These are phyloP conservation scores for Furcasterigmium furcatum DNA, from an alignment of 2,329 filamentous ascomycete genomes.

Conservation along the genomic window DNA sequence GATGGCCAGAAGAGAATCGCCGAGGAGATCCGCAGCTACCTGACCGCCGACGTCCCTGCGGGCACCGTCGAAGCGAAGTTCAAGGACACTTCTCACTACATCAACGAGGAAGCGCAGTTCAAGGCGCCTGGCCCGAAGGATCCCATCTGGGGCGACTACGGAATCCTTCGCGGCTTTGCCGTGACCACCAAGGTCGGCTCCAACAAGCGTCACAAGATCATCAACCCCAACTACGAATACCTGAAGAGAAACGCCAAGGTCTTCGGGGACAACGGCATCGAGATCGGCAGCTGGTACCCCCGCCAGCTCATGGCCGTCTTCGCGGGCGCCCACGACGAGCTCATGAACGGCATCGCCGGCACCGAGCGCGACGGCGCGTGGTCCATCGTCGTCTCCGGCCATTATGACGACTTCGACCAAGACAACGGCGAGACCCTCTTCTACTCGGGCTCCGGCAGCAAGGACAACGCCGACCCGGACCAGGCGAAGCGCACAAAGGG, in stretches of 20 bases:
- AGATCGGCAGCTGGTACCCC: conserved; percentile 48
- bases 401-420: conserved; percentile 17
- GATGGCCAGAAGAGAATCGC: no score
- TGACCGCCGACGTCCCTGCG: no score
- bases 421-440: conserved; percentile 18
- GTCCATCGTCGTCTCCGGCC: conserved; percentile 48
- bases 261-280: conserved; percentile 26
- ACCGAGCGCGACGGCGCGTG: conserved; percentile 40
- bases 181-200: background rate
- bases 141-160: conserved; percentile 21
- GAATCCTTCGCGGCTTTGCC: conserved; percentile 25
- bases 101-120: background rate
- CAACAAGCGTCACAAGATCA: conserved; percentile 3
- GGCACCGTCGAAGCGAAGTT: no score
- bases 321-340: conserved; percentile 49
- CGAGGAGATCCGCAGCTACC: no score
- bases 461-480: conserved; percentile 9
- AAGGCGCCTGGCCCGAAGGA: conserved; percentile 5
- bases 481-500: background rate
- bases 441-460: conserved; percentile 21
- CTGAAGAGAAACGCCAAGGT: conserved; percentile 11
- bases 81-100: background rate
- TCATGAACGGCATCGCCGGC: conserved; percentile 49
- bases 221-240: conserved; percentile 10
- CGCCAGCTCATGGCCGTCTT: conserved; percentile 45